Evolutionary conservation across 345 rosid species (phyloP).

Genomic region (Euphorbia tirucalli): DNA sequence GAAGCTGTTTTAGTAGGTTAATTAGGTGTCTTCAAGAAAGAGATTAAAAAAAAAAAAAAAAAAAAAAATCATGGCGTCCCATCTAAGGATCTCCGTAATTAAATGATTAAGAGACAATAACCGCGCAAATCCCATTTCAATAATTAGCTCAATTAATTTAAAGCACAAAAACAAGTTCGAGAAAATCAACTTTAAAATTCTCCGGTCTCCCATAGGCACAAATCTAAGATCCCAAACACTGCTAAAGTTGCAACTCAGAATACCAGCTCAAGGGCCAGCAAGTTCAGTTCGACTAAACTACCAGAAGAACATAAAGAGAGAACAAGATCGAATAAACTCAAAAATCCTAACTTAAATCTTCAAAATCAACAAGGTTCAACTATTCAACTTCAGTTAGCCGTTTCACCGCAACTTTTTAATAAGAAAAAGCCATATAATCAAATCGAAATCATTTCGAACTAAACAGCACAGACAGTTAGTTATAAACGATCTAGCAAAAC

Average conservation of each 20-base stretch:
- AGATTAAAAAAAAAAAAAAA: no score
- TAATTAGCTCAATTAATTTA: not conserved
- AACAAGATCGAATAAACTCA: not conserved
- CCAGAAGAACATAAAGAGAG: not conserved
- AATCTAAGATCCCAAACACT: not conserved
- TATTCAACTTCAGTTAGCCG: not conserved
- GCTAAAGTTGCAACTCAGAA: not conserved
- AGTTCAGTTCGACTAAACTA: not conserved
- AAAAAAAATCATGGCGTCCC: not conserved
- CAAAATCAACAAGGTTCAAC: not conserved
- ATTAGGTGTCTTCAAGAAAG: not conserved
- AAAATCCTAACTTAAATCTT: not conserved
- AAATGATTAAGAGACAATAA: not conserved
- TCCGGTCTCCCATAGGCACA: not conserved
- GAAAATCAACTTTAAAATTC: not conserved
- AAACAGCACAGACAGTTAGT: not conserved
- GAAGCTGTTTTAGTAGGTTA: not conserved
- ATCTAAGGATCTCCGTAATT: not conserved
- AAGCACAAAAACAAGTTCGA: not conserved
- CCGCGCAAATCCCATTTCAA: not conserved
- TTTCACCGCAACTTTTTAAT: not conserved
- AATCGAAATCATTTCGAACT: not conserved
- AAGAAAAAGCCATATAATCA: no score
- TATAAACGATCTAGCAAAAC: not conserved
- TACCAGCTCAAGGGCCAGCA: not conserved